phyloP scores from a whole-genome alignment of 176 grass and related monocot species.

The Oryza glaberrima region DNA sequence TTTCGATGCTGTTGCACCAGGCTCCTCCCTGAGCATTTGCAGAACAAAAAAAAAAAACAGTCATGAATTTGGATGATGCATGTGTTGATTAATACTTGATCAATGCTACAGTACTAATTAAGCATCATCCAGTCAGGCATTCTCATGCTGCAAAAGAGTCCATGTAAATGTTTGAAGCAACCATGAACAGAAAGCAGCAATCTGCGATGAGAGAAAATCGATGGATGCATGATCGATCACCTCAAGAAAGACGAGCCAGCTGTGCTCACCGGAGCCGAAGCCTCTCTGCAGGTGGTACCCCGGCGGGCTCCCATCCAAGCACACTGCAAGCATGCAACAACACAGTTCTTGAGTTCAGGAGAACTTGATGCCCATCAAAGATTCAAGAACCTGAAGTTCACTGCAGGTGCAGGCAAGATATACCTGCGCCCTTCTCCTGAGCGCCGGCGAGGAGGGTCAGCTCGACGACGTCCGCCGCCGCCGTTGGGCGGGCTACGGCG shows the following conservation, averaged over 20 bases:
- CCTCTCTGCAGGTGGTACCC: constrained; percentile 82
- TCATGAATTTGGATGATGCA: not conserved
- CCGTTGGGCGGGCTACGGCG: not conserved
- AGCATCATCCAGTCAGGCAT: not conserved
- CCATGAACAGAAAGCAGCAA: not conserved
- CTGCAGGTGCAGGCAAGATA: not conserved
- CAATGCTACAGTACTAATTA: not conserved
- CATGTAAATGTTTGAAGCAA: too few species aligned
- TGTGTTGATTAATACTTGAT: not conserved
- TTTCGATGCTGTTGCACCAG: constrained; percentile 58
- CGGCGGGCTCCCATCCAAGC: constrained; percentile 76
- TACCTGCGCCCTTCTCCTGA: constrained; percentile 51
- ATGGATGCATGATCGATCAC: constrained; percentile 28
- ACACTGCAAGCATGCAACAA: constrained; percentile 48
- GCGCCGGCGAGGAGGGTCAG: constrained; percentile 51
- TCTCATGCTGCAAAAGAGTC: not conserved
- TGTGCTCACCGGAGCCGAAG: constrained; percentile 61
- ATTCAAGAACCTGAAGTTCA: not conserved
- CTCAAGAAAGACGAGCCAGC: constrained; percentile 73
- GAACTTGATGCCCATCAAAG: not conserved
- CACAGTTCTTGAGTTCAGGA: not conserved
- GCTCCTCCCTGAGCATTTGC: constrained; percentile 62
- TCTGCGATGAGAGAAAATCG: not conserved
- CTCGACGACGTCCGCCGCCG: constrained; percentile 22
- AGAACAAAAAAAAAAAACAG: not conserved